Conservation (phyloP, 2,329 filamentous ascomycete species). For the Alternaria hordeiaustralica region DNA sequence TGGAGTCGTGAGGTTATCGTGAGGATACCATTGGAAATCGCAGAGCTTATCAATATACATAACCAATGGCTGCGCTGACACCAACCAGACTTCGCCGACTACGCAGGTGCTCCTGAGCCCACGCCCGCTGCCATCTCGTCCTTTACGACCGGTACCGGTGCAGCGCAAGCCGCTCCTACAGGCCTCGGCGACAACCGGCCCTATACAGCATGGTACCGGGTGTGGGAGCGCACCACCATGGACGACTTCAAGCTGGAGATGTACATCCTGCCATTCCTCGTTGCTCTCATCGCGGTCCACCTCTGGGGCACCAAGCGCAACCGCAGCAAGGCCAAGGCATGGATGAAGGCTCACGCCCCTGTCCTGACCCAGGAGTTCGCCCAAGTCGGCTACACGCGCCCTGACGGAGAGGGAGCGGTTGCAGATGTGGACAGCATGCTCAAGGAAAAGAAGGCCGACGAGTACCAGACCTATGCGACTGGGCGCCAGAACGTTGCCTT, state of each 20-base stretch:
- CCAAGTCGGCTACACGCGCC: constrained; percentile 73
- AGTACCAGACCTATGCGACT: constrained; percentile 86
- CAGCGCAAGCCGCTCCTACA: constrained; percentile 39
- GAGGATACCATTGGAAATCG: not conserved
- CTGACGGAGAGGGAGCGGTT: constrained; percentile 46
- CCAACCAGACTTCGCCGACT: constrained; percentile 86
- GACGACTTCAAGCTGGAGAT: constrained; percentile 89
- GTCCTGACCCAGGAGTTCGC: constrained; percentile 82
- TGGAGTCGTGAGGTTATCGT: not conserved
- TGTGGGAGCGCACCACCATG: constrained; percentile 87
- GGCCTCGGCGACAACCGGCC: constrained; percentile 61
- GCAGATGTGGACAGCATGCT: constrained; percentile 65
- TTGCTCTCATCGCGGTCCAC: constrained; percentile 78
- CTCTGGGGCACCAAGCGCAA: constrained; percentile 82
- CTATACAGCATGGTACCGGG: constrained; percentile 95
- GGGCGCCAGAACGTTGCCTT: constrained; percentile 94
- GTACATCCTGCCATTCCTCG: constrained; percentile 76
- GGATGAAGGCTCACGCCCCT: constrained; percentile 77
- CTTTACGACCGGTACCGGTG: constrained; percentile 49
- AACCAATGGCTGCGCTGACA: constrained; percentile 4
- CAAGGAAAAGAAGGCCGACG: constrained; percentile 86
- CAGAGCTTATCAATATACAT: not conserved
- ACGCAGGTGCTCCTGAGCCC: constrained; percentile 78
- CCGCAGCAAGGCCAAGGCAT: constrained; percentile 77
- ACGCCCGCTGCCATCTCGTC: constrained; percentile 57